A percentile compares a stretch with the other conserved stretches of the same genome.
Evolutionary conservation across 1,284 basidiomycete genomes (phyloP).

Genomic region (Porphyrellus sp.): DNA sequence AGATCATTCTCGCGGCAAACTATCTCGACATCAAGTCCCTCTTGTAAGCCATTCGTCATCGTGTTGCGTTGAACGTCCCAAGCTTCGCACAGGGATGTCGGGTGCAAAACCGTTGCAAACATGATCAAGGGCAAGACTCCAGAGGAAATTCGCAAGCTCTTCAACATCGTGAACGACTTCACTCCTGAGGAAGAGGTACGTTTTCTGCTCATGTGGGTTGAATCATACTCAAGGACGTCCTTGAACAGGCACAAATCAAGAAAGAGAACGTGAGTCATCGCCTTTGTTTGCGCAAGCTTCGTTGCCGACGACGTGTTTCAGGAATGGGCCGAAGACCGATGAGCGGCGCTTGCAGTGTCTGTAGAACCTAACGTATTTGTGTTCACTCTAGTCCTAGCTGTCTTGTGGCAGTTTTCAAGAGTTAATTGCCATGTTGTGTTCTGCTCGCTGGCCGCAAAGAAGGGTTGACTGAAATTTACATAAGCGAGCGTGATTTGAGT

Average conservation of each 20-base stretch:
- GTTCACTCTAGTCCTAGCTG: slow-evolving; percentile 17
- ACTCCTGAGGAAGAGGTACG: slow-evolving; percentile 96
- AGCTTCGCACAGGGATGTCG: slow-evolving; percentile 74
- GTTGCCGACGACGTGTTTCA: slow-evolving; percentile 32
- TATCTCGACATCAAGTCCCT: slow-evolving; percentile 99
- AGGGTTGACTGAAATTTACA: slow-evolving; percentile 17
- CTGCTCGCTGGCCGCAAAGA: too few relatives aligned
- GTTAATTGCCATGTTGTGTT: slow-evolving; percentile 14
- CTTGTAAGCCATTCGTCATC: slow-evolving; percentile 57
- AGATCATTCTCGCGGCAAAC: slow-evolving; percentile 99
- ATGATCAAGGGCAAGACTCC: slow-evolving; percentile 99
- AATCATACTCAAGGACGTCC: slow-evolving; percentile 9
- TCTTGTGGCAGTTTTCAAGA: slow-evolving; percentile 21
- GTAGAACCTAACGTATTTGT: slow-evolving; percentile 30
- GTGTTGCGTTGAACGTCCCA: slow-evolving; percentile 2
- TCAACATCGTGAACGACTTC: slow-evolving; percentile 98
- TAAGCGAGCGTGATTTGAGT: slow-evolving; percentile 19
- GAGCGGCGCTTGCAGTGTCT: slow-evolving; percentile 30
- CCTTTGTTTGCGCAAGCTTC: background rate
- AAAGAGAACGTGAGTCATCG: slow-evolving; percentile 87
- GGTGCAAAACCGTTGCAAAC: slow-evolving; percentile 99
- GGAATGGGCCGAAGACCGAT: slow-evolving; percentile 91
- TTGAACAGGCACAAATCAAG: slow-evolving; percentile 88
- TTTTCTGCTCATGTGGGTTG: slow-evolving; percentile 7
- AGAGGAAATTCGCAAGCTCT: slow-evolving; percentile 93